These are phyloP conservation scores for Suillus luteus DNA, from an alignment of 768 basidiomycete species.

Conservation along the genomic window DNA sequence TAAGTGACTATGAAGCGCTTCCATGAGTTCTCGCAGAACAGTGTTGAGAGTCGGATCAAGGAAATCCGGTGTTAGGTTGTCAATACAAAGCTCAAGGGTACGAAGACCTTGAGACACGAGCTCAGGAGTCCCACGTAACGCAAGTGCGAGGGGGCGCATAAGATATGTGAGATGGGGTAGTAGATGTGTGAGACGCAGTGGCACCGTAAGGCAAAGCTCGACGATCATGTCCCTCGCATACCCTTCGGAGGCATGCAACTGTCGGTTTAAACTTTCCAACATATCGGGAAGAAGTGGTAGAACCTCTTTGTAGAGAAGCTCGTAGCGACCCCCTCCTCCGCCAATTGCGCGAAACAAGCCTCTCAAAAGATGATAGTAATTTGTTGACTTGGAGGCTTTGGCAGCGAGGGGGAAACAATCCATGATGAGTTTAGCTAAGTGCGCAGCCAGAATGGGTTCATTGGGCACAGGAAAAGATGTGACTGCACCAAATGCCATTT, in stretches of 20 bases:
- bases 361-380: slow-evolving; percentile 91
- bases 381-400: slow-evolving; percentile 85
- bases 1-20: slow-evolving; percentile 87
- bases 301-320: slow-evolving; percentile 93
- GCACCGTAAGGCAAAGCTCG: slow-evolving; percentile 96
- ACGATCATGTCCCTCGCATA: slow-evolving; percentile 88
- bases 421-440: slow-evolving; percentile 92
- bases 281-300: slow-evolving; percentile 95
- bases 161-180: slow-evolving; percentile 93
- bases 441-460: slow-evolving; percentile 91
- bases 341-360: slow-evolving; percentile 93
- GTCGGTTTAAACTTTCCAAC: slow-evolving; percentile 91
- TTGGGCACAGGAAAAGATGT: slow-evolving; percentile 70
- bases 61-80: slow-evolving; percentile 97
- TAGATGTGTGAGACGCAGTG: slow-evolving; percentile 91
- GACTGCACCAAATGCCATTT: slow-evolving; percentile 92
- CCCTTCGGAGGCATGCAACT: slow-evolving; percentile 84
- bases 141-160: slow-evolving; percentile 94
- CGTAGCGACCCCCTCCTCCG: slow-evolving; percentile 90
- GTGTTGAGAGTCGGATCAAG: slow-evolving; percentile 93
- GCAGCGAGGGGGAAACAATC: slow-evolving; percentile 94
- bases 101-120: slow-evolving; percentile 93
- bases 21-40: slow-evolving; percentile 92
- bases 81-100: slow-evolving; percentile 97
- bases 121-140: slow-evolving; percentile 83